A percentile compares a stretch with the other conserved stretches of the same genome.
Evolutionary conservation across 2,329 filamentous ascomycete genomes (phyloP).

Genomic region (Lasiodiplodia sp.): DNA sequence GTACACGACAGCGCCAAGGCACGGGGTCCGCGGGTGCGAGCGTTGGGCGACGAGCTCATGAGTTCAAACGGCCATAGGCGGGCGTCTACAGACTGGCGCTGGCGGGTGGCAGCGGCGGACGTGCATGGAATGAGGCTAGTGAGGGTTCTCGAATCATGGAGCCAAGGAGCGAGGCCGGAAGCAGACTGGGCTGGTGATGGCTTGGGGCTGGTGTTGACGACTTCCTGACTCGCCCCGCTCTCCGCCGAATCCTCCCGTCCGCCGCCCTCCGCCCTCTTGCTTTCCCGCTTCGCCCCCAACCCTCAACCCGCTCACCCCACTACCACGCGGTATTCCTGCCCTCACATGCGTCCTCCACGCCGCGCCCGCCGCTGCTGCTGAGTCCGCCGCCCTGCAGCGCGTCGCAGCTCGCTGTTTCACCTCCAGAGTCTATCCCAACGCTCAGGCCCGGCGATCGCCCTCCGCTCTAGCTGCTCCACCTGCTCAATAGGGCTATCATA

Average conservation of each 20-base stretch:
- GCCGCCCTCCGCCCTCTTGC: neutral
- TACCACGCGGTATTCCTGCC: neutral
- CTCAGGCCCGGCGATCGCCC: neutral
- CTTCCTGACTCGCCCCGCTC: neutral
- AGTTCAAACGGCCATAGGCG: neutral
- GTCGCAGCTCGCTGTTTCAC: constrained; percentile 15
- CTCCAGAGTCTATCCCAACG: constrained; percentile 8
- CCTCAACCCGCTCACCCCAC: no score
- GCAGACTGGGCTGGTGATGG: neutral
- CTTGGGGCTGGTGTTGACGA: constrained; percentile 14
- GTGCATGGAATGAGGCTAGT: neutral
- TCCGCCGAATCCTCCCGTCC: neutral
- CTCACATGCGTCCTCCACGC: neutral
- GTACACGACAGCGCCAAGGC: neutral
- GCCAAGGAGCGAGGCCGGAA: neutral
- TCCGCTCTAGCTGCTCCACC: neutral
- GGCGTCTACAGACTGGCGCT: neutral
- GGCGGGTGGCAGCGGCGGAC: neutral
- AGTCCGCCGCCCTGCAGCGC: neutral
- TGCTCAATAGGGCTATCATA: neutral
- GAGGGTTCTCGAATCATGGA: constrained; percentile 7
- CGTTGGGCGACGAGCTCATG: neutral
- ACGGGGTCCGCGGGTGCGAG: neutral
- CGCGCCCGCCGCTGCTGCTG: no score
- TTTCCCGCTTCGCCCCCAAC: neutral